Conservation (phyloP, 2,329 filamentous ascomycete species). For the Arthrobotrys sphaeroides region DNA sequence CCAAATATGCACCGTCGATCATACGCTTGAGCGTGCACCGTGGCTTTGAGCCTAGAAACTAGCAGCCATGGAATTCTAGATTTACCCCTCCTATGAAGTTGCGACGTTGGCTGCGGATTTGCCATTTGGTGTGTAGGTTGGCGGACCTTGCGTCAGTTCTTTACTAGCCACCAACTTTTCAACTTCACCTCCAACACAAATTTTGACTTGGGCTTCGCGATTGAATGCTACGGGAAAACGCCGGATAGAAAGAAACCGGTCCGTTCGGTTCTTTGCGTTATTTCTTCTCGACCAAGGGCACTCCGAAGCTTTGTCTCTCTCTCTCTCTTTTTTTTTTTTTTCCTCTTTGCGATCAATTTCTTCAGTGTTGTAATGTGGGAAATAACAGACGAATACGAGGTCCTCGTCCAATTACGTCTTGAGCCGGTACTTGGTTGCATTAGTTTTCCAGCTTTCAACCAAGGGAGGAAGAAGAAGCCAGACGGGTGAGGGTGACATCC, state of each 20-base stretch:
- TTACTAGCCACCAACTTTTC: constrained; percentile 29
- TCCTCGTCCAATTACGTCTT: constrained; percentile 47
- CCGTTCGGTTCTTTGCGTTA: constrained; percentile 17
- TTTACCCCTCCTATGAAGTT: constrained; percentile 31
- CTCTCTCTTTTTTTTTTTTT: constrained; percentile 13
- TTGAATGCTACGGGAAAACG: constrained; percentile 29
- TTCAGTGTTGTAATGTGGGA: constrained; percentile 36
- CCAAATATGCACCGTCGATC: constrained; percentile 52
- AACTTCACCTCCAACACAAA: constrained; percentile 36
- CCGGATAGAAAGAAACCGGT: constrained; percentile 52
- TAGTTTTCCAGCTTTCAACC: constrained; percentile 45
- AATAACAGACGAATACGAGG: constrained; percentile 54
- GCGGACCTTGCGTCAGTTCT: constrained; percentile 28
- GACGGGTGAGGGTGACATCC: constrained; percentile 54
- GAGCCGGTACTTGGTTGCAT: constrained; percentile 50
- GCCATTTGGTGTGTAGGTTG: constrained; percentile 8
- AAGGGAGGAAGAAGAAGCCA: constrained; percentile 46
- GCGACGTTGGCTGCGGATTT: not conserved
- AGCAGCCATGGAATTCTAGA: constrained; percentile 10
- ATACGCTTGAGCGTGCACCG: constrained; percentile 38
- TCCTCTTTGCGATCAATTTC: constrained; percentile 38
- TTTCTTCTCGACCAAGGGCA: constrained; percentile 27
- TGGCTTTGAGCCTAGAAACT: constrained; percentile 30
- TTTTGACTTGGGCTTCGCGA: not conserved
- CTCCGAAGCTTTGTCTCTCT: constrained; percentile 16